These are phyloP conservation scores for Leptomonas pyrrhocoris DNA, from an alignment of 208 protist genomes.

Conservation along the genomic window DNA sequence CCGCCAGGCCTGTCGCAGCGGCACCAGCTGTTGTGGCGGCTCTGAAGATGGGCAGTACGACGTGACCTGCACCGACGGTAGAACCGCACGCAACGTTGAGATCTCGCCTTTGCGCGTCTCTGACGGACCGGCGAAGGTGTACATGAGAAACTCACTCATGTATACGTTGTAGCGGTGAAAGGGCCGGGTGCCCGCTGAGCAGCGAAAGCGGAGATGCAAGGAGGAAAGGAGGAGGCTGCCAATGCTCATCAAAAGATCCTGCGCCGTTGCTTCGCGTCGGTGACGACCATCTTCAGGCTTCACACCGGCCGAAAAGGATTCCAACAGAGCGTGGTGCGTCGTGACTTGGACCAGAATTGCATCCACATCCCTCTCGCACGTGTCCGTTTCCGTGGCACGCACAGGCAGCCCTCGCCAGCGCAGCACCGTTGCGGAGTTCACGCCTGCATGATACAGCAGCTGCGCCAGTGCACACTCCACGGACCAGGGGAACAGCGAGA, in stretches of 20 bases:
- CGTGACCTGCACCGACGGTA: constrained; percentile 16
- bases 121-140: neutral
- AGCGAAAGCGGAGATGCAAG: neutral
- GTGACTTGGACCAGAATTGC: constrained; percentile 38
- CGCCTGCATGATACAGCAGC: constrained; percentile 24
- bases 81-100: constrained; percentile 8
- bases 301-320: neutral
- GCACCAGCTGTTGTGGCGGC: constrained; percentile 1
- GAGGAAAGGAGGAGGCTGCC: constrained; percentile 22
- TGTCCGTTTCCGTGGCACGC: too few relatives aligned
- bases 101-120: neutral
- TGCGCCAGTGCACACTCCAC: constrained; percentile 28
- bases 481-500: constrained; percentile 6
- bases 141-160: constrained; percentile 24
- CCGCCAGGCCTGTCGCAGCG: constrained; percentile 8
- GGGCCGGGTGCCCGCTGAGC: neutral
- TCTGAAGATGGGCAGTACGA: neutral
- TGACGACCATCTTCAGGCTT: neutral
- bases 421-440: neutral
- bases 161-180: constrained; percentile 22
- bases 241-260: constrained; percentile 13
- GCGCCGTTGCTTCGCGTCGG: constrained; percentile 11
- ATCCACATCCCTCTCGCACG: neutral
- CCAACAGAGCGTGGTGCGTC: constrained; percentile 13
- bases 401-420: constrained; percentile 4